Evolutionary conservation across 2,329 filamentous ascomycete species (phyloP).

Genomic region (Endoconidiophora laricicola): DNA sequence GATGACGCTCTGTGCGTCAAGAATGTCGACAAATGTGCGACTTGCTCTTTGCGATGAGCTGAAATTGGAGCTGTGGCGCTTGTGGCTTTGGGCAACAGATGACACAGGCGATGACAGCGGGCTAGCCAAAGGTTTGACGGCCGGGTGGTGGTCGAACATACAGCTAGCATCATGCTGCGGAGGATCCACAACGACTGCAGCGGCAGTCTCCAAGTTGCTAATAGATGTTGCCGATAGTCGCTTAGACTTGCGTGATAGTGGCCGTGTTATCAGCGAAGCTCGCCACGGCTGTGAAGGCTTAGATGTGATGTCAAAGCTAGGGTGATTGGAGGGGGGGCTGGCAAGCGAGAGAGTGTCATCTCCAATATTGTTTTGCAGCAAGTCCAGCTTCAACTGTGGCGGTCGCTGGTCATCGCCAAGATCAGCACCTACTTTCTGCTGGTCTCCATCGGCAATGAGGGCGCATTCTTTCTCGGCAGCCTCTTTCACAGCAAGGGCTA

Average conservation of each 20-base stretch:
- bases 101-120: constrained; percentile 1
- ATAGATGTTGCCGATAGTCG: constrained; percentile 3
- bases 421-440: not conserved
- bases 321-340: not conserved
- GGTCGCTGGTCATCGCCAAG: not conserved
- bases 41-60: constrained; percentile 7
- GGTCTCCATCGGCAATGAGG: not conserved
- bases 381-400: constrained; percentile 7
- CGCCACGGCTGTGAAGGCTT: not conserved
- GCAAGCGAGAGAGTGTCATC: not conserved
- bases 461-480: constrained; percentile 1
- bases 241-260: constrained; percentile 11
- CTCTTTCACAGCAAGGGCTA: constrained; percentile 9
- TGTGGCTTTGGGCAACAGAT: constrained; percentile 2
- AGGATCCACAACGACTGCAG: not conserved
- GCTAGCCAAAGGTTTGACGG: constrained; percentile 10
- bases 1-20: constrained; percentile 40
- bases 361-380: not conserved
- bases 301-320: constrained; percentile 2
- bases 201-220: constrained; percentile 2
- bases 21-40: constrained; percentile 28
- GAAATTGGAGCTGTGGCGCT: constrained; percentile 10
- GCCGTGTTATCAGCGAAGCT: constrained; percentile 5
- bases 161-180: not conserved
- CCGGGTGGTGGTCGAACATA: constrained; percentile 12